Evolutionary conservation across 1,284 basidiomycete species (phyloP).

Genomic region (Ceratobasidium theobromae): DNA sequence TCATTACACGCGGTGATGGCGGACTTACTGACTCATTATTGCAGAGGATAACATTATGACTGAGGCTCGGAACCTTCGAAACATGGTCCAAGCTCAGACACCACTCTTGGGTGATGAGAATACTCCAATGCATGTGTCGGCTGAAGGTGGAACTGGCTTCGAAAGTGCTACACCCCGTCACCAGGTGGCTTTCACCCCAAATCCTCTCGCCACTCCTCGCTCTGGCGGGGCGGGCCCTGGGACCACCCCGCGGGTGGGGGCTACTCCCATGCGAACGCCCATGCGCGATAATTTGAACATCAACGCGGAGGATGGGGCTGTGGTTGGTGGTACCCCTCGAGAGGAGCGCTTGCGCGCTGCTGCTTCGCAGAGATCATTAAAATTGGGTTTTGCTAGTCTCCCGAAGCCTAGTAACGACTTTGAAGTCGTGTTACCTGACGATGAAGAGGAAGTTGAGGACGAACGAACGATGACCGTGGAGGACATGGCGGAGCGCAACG

Average conservation of each 20-base stretch:
- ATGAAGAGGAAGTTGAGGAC: constrained; percentile 61
- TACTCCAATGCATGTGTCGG: constrained; percentile 78
- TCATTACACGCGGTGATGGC: constrained; percentile 28
- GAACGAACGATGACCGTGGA: constrained; percentile 59
- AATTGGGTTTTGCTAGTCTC: constrained; percentile 79
- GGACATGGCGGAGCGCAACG: constrained; percentile 93
- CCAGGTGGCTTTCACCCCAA: constrained; percentile 87
- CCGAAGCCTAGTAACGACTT: constrained; percentile 98
- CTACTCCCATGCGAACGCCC: constrained; percentile 87
- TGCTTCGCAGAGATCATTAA: constrained; percentile 70
- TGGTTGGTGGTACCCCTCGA: constrained; percentile 69
- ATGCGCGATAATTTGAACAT: constrained; percentile 89
- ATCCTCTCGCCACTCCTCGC: constrained; percentile 86
- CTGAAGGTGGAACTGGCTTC: constrained; percentile 80
- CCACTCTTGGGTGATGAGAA: constrained; percentile 97
- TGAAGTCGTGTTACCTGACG: constrained; percentile 88
- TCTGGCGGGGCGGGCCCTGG: constrained; percentile 53
- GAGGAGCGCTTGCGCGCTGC: constrained; percentile 65
- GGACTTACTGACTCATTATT: constrained; percentile 30
- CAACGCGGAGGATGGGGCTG: constrained; percentile 67
- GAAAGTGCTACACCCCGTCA: constrained; percentile 90
- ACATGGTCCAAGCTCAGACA: constrained; percentile 90
- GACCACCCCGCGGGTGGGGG: constrained; percentile 65
- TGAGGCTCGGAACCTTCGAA: constrained; percentile 92
- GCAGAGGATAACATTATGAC: constrained; percentile 89